A percentile compares a stretch with the other conserved stretches of the same genome.
Conservation (phyloP, 202 grass and related monocot species). For the Carex arenaria region DNA sequence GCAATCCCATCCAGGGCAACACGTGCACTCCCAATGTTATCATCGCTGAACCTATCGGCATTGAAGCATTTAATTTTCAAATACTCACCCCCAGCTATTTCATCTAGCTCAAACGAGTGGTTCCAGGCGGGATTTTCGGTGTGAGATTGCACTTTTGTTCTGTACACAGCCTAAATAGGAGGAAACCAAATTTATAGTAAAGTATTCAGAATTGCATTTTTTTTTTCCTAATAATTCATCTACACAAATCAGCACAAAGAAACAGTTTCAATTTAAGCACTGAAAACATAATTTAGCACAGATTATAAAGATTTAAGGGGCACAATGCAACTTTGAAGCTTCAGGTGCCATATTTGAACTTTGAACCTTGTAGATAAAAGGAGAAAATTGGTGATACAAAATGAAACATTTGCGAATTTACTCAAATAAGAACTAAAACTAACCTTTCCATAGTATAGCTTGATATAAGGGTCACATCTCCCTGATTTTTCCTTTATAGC, state of each 20-base stretch:
- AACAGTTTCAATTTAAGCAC: neutral
- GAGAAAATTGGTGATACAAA: neutral
- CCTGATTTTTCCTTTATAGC: slow-evolving; percentile 65
- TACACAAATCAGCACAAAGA: neutral
- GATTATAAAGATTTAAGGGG: neutral
- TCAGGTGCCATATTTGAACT: neutral
- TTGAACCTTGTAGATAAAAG: neutral
- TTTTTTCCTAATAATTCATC: neutral
- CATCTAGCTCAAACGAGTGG: slow-evolving; percentile 84
- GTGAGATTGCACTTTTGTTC: slow-evolving; percentile 62
- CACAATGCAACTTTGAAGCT: neutral
- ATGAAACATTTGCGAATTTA: neutral
- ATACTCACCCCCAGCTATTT: slow-evolving; percentile 79
- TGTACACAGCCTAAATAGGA: slow-evolving; percentile 57
- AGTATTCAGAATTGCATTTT: neutral
- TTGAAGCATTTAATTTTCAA: slow-evolving; percentile 87
- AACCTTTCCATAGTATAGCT: slow-evolving; percentile 95
- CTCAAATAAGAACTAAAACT: slow-evolving; percentile 2
- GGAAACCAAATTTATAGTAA: slow-evolving; percentile 25
- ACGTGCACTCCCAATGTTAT: slow-evolving; percentile 80
- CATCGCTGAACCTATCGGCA: slow-evolving; percentile 71
- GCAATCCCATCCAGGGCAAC: slow-evolving; percentile 79
- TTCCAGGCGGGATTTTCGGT: slow-evolving; percentile 70
- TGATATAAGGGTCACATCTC: slow-evolving; percentile 86
- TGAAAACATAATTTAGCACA: neutral